A percentile compares a stretch with the other conserved stretches of the same genome.
Conservation (phyloP, 83 land plant species). For the Thuja plicata region DNA sequence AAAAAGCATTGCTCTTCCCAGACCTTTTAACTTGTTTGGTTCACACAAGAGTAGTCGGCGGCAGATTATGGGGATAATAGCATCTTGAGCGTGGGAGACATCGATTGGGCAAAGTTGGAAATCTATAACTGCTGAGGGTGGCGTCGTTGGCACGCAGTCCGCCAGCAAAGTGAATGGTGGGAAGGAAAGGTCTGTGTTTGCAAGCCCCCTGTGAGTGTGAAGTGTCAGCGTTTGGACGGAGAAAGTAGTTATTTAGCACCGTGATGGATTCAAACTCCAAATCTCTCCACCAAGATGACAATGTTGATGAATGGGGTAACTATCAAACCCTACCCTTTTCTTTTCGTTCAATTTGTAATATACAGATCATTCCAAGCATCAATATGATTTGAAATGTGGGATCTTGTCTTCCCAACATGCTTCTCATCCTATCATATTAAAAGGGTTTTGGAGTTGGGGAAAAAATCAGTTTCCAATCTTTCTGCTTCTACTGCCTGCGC, state of each 20-base stretch:
- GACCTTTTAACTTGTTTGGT: too few species aligned
- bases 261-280: background rate
- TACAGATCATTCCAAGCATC: background rate
- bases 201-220: background rate
- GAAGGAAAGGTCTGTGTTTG: background rate
- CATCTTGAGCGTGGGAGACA: too few species aligned
- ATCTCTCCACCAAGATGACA: background rate
- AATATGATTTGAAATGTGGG: background rate
- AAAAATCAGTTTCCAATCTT: background rate
- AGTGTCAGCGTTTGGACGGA: background rate
- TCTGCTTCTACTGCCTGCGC: background rate
- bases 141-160: background rate
- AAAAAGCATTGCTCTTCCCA: too few species aligned
- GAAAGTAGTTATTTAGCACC: background rate
- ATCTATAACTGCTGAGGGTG: background rate
- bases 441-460: background rate
- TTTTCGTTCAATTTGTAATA: background rate
- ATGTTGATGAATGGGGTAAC: background rate
- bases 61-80: too few species aligned
- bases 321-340: background rate
- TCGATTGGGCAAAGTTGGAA: too few species aligned
- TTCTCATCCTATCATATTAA: background rate
- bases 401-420: background rate
- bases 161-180: background rate
- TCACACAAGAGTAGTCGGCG: too few species aligned